phyloP scores from a whole-genome alignment of 768 basidiomycete species.

The Suillus clintonianus region DNA sequence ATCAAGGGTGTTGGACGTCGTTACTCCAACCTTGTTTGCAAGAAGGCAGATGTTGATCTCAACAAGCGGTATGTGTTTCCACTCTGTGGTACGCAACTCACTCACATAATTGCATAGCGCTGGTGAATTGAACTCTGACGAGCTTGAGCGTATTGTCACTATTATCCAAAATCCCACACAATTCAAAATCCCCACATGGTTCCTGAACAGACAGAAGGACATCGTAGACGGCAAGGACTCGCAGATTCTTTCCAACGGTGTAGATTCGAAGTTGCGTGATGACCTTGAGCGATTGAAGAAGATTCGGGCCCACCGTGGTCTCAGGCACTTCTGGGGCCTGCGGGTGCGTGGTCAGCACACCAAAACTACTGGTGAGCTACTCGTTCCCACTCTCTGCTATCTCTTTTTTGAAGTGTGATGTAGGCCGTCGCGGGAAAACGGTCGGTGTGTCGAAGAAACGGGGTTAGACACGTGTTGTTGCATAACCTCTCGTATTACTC shows the following conservation, averaged over 20 bases:
- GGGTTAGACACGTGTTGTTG: conserved; percentile 39
- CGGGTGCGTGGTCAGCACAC: conserved; percentile 99
- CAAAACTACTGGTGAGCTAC: conserved; percentile 85
- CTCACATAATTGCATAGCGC: conserved; percentile 56
- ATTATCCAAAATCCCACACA: conserved; percentile 99
- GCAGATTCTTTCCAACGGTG: conserved; percentile 93
- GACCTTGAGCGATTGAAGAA: conserved; percentile 99
- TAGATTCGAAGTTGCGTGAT: conserved; percentile 98
- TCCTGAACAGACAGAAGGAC: conserved; percentile 99
- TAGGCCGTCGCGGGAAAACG: conserved; percentile 94
- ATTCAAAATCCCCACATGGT: conserved; percentile 99
- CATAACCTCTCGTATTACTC: too few species aligned
- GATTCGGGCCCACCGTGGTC: conserved; percentile 94
- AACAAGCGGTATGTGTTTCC: conserved; percentile 85
- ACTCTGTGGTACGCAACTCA: background rate
- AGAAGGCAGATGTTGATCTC: conserved; percentile 99
- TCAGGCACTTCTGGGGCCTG: conserved; percentile 91
- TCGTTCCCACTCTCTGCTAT: background rate
- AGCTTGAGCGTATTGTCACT: conserved; percentile 97
- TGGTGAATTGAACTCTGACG: conserved; percentile 99
- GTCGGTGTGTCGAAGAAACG: conserved; percentile 96
- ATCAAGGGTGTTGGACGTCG: conserved; percentile 99
- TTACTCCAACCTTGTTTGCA: conserved; percentile 98
- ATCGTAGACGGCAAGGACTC: conserved; percentile 96
- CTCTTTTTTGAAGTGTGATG: background rate